A percentile compares a stretch with the other conserved stretches of the same genome.
Evolutionary conservation across 805 yeast species (phyloP).

Genomic region (Candida jianshihensis): DNA sequence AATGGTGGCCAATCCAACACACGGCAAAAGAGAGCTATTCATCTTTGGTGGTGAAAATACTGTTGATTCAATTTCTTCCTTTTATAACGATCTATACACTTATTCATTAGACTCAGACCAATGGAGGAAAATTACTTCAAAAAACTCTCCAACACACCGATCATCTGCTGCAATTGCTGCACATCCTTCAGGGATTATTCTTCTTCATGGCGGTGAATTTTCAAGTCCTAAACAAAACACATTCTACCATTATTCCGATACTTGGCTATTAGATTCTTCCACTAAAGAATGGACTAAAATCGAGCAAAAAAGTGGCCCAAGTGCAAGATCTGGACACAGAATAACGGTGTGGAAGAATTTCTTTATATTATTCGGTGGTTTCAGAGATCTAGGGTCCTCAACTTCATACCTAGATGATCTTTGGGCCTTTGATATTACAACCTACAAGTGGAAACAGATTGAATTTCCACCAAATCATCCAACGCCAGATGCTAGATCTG

Average conservation of each 20-base stretch:
- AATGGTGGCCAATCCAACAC: constrained; percentile 66
- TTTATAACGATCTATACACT: constrained; percentile 74
- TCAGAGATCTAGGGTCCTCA: constrained; percentile 78
- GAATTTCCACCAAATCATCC: constrained; percentile 78
- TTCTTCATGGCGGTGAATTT: constrained; percentile 95
- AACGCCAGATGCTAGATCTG: constrained; percentile 87
- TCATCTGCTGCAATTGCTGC: constrained; percentile 91
- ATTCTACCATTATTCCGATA: constrained; percentile 92
- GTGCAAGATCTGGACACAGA: constrained; percentile 89
- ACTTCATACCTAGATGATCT: constrained; percentile 80
- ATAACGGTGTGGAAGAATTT: constrained; percentile 89
- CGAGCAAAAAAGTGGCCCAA: constrained; percentile 69
- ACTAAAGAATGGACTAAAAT: constrained; percentile 87
- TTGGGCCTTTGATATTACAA: constrained; percentile 89
- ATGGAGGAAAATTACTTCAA: constrained; percentile 77
- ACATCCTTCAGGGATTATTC: constrained; percentile 81
- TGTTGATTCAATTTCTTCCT: constrained; percentile 44
- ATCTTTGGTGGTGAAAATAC: constrained; percentile 87
- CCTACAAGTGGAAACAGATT: constrained; percentile 85
- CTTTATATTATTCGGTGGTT: constrained; percentile 83
- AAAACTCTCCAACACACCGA: constrained; percentile 86
- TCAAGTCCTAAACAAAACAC: constrained; percentile 94
- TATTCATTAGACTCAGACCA: constrained; percentile 69
- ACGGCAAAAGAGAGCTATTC: constrained; percentile 69
- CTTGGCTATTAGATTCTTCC: constrained; percentile 85